Evolutionary conservation across 768 basidiomycete genomes (phyloP), one percentile per base, ranked within the genome.

Genomic region (Strobilomyces echinocephalus): DNA sequence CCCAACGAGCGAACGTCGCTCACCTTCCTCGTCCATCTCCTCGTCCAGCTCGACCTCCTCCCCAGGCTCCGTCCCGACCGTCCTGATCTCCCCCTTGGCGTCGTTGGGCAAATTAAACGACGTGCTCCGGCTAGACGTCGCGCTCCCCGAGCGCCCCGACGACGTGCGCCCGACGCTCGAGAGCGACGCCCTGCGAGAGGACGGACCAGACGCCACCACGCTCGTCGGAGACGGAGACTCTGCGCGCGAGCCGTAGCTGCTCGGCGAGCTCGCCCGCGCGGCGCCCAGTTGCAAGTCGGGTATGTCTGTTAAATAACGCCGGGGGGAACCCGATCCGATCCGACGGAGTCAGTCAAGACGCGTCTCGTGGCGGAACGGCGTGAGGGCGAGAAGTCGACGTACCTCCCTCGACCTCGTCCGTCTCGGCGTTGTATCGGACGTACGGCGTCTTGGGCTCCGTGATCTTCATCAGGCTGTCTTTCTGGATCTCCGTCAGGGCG

Each of bases 401-500:
- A 92, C 94, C 91, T 57, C 88, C 84, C 70, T 93, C 91, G 40
- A 92, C 73, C 50, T 80, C 79, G 68, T 93, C 91, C n/a, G 86
- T 85, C 66, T 88, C 85, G 3, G 90, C 80, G 63, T 93, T 88
- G 70, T 93, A 95, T 60, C 91, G 78, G 50, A 97, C 94, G 71
- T 89, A 97, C 2, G 94, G 94, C 10, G 94, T 97, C 80, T 97
- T 97, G 49, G 94, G 94, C 65, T 97, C 94, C 3, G 91, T 93
- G 65, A 97, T 97, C 82, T 97, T 97, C 94, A 97, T 97, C 66
- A 93, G 75, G 58, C 91, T 94, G 64, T 95, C 93, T 71, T 95
- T 95, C 77, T 88, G 84, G 60, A 92, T 85, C 72, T 97, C 94
- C 1, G 94, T 97, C 63, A 90, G 70, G 24, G 91, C 90, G 34